Evolutionary conservation across 805 yeast species (phyloP).

Genomic region (Candida yuanshanica): DNA sequence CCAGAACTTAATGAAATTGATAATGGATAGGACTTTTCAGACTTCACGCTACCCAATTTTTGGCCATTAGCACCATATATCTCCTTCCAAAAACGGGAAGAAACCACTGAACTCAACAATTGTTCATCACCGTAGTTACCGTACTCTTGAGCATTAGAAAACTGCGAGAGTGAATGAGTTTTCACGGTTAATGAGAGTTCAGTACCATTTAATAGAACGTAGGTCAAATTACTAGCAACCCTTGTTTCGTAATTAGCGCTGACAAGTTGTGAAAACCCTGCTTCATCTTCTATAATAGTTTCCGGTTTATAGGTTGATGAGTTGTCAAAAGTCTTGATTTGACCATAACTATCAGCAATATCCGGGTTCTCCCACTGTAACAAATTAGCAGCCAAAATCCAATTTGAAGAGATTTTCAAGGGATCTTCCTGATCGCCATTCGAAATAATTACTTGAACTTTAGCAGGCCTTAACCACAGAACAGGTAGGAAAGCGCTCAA

Average conservation of each 20-base stretch:
- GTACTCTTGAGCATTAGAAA: slow-evolving; percentile 35
- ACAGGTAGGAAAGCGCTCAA: slow-evolving; percentile 63
- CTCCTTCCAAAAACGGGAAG: slow-evolving; percentile 9
- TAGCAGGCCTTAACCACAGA: slow-evolving; percentile 48
- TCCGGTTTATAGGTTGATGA: slow-evolving; percentile 7
- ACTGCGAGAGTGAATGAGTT: slow-evolving; percentile 21
- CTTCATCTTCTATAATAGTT: slow-evolving; percentile 10
- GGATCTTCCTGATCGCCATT: slow-evolving; percentile 38
- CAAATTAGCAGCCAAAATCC: slow-evolving; percentile 56
- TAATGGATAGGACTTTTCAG: slow-evolving; percentile 17
- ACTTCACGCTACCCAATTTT: slow-evolving; percentile 8
- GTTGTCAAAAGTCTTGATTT: slow-evolving; percentile 25
- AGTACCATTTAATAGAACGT: slow-evolving; percentile 18
- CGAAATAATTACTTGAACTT: slow-evolving; percentile 44
- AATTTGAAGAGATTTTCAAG: slow-evolving; percentile 33
- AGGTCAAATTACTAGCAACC: slow-evolving; percentile 13
- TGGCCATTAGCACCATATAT: slow-evolving; percentile 12
- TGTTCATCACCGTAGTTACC: slow-evolving; percentile 36
- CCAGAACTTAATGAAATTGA: slow-evolving; percentile 9
- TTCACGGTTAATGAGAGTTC: slow-evolving; percentile 18
- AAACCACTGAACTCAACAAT: slow-evolving; percentile 14
- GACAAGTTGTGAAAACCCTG: slow-evolving; percentile 20
- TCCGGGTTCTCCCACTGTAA: slow-evolving; percentile 45
- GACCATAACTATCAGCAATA: slow-evolving; percentile 36
- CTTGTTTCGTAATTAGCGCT: slow-evolving; percentile 10